These are phyloP conservation scores for Saccharum spontaneum DNA, from an alignment of 176 grass and related monocot species.

Conservation along the genomic window DNA sequence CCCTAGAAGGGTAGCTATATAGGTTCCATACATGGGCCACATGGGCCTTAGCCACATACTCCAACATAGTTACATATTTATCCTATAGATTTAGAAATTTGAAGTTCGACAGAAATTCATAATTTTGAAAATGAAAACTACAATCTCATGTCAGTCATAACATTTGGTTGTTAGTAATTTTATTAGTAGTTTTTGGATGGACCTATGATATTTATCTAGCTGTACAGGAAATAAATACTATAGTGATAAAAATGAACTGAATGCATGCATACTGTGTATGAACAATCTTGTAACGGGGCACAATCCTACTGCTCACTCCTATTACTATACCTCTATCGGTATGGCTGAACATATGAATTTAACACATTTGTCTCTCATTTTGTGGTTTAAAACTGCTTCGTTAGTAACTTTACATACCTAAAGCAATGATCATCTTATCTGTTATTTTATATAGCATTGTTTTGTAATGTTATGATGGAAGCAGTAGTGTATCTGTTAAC, in stretches of 20 bases:
- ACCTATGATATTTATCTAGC: slow-evolving; percentile 2
- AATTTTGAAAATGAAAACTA: not conserved
- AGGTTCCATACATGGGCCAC: too few relatives aligned
- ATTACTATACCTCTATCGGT: not conserved
- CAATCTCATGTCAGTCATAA: not conserved
- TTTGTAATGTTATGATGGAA: slow-evolving; percentile 12
- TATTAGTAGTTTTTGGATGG: not conserved
- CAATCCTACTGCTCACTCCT: not conserved
- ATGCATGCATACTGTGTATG: not conserved
- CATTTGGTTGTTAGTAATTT: not conserved
- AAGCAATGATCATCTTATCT: not conserved
- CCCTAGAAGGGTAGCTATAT: too few relatives aligned
- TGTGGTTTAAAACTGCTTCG: slow-evolving; percentile 10
- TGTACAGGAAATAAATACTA: not conserved
- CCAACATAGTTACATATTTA: slow-evolving; percentile 2
- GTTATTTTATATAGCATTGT: slow-evolving; percentile 15
- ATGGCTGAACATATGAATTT: not conserved
- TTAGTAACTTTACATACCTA: not conserved
- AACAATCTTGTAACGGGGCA: not conserved
- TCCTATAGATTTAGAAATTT: not conserved
- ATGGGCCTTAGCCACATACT: too few relatives aligned
- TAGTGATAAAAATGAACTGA: not conserved
- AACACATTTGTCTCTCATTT: slow-evolving; percentile 2
- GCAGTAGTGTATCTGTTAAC: not conserved
- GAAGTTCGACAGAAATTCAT: not conserved